These are phyloP conservation scores for Penicillium coffeae DNA, from an alignment of 495 filamentous ascomycete genomes.

Conservation along the genomic window DNA sequence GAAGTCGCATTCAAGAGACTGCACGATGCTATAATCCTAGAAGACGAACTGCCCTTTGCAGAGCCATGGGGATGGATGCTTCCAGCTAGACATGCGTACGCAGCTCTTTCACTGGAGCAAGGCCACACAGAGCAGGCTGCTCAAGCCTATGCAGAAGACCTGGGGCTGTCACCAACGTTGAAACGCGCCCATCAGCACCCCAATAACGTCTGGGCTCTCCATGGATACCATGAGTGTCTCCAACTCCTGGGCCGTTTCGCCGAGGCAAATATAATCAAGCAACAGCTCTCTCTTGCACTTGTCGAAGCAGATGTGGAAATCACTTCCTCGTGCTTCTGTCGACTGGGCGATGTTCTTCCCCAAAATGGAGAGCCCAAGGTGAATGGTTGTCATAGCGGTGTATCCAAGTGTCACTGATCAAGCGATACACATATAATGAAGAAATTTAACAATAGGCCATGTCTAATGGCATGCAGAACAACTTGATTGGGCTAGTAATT, in stretches of 20 bases:
- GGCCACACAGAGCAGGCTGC: constrained; percentile 51
- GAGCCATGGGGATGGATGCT: constrained; percentile 74
- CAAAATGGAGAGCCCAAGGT: constrained; percentile 1
- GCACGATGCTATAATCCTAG: constrained; percentile 46
- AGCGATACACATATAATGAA: background rate
- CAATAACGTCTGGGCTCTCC: constrained; percentile 66
- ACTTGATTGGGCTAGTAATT: no score
- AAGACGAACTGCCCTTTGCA: constrained; percentile 57
- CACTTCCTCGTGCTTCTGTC: constrained; percentile 59
- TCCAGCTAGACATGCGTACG: constrained; percentile 61
- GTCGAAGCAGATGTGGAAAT: constrained; percentile 58
- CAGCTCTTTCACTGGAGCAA: constrained; percentile 60
- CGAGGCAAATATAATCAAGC: constrained; percentile 49
- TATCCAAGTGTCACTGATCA: constrained; percentile 7
- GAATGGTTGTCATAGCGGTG: constrained; percentile 12
- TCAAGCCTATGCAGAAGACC: constrained; percentile 55
- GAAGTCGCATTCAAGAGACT: constrained; percentile 54
- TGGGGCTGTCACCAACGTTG: constrained; percentile 52
- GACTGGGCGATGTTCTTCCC: constrained; percentile 21
- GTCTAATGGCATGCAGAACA: no score
- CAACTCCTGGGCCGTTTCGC: constrained; percentile 40
- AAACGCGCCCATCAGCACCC: constrained; percentile 57
- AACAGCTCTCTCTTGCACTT: constrained; percentile 47
- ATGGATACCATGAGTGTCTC: constrained; percentile 64
- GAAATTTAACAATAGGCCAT: background rate